Evolutionary conservation across 2,329 filamentous ascomycete species (phyloP).

Genomic region (Clonostachys solani): DNA sequence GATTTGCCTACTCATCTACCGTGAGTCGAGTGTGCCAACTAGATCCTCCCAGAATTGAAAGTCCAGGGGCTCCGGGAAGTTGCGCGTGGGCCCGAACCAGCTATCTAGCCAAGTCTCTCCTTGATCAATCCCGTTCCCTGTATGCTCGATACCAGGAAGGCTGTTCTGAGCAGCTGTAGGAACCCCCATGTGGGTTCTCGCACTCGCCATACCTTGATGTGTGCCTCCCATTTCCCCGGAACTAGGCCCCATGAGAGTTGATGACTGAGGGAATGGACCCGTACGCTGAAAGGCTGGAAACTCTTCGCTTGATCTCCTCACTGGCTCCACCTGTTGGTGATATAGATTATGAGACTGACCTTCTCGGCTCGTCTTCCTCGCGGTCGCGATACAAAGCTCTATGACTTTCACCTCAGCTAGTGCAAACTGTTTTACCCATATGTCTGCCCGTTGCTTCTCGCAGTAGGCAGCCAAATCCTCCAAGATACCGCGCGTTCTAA

Average conservation of each 20-base stretch:
- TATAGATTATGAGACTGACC: too few species aligned
- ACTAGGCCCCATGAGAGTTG: not conserved
- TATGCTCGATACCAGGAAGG: too few species aligned
- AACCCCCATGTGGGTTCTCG: too few species aligned
- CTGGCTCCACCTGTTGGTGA: too few species aligned
- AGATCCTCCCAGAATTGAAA: slow-evolving; percentile 12
- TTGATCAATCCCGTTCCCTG: not conserved
- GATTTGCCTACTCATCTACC: not conserved
- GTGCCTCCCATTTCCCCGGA: too few species aligned
- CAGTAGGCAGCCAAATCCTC: slow-evolving; percentile 33
- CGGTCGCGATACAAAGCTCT: slow-evolving; percentile 27
- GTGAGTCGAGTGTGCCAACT: slow-evolving; percentile 6
- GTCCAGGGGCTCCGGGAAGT: slow-evolving; percentile 14
- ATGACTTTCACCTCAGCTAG: slow-evolving; percentile 34
- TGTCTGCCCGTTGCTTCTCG: slow-evolving; percentile 30
- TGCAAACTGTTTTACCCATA: slow-evolving; percentile 32
- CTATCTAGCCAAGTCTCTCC: slow-evolving; percentile 7
- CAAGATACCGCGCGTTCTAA: slow-evolving; percentile 17
- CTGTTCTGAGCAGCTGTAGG: too few species aligned
- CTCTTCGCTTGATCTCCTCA: too few species aligned
- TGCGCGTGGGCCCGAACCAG: slow-evolving; percentile 11
- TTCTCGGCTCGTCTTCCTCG: too few species aligned
- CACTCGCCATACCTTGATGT: too few species aligned
- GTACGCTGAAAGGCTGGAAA: too few species aligned
- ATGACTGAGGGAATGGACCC: not conserved